These are phyloP conservation scores for Candida succiphila DNA, from an alignment of 805 yeast genomes.

Conservation along the genomic window DNA sequence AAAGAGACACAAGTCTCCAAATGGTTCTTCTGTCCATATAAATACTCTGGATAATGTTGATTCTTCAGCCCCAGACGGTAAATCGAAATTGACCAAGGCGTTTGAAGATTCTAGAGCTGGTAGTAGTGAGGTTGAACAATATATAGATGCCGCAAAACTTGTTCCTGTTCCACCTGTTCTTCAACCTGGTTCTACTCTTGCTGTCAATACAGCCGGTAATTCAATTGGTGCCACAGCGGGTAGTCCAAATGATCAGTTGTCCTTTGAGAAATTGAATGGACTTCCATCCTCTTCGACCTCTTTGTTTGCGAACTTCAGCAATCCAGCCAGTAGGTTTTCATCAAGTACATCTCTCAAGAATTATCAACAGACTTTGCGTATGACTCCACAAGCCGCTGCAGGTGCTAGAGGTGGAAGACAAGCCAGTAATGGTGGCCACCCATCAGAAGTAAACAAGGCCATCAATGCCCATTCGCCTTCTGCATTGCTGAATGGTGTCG, in stretches of 20 bases:
- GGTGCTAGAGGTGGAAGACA: background rate
- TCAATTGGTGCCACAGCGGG: background rate
- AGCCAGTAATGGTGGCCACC: background rate
- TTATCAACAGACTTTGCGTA: background rate
- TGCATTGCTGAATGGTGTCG: background rate
- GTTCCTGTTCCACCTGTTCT: background rate
- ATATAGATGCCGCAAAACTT: too few species aligned
- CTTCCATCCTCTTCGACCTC: conserved; percentile 10
- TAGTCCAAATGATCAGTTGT: too few species aligned
- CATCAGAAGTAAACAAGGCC: background rate
- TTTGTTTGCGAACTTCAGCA: conserved; percentile 7
- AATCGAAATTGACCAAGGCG: too few species aligned
- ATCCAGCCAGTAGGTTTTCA: conserved; percentile 2
- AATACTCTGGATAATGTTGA: background rate
- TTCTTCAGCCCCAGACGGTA: background rate
- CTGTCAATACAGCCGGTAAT: background rate
- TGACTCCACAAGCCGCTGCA: background rate
- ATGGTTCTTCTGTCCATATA: conserved; percentile 1
- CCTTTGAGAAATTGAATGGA: conserved; percentile 2
- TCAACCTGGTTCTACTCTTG: too few species aligned
- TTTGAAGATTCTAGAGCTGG: too few species aligned
- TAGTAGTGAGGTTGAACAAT: too few species aligned
- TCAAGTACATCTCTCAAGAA: conserved; percentile 7
- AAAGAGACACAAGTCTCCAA: conserved; percentile 3
- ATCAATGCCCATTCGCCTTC: background rate